A percentile compares a stretch with the other conserved stretches of the same genome.
Conservation (phyloP, 192 early-diverging fungal genomes). For the Coemansia sp. region DNA sequence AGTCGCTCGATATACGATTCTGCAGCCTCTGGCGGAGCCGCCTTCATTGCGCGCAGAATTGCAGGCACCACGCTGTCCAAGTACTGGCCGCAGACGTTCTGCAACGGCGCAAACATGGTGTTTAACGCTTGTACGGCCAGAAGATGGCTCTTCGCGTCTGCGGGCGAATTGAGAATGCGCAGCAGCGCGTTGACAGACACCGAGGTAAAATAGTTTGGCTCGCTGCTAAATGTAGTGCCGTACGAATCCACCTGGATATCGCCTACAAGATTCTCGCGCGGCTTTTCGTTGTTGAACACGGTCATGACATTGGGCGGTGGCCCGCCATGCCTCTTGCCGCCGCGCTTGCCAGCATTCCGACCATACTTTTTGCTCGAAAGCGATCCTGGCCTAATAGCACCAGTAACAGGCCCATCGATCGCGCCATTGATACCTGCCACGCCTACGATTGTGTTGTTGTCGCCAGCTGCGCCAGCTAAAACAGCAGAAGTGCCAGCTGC, state of each 20-base stretch:
- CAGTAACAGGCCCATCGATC: neutral
- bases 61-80: slow-evolving; percentile 72
- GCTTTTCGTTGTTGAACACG: slow-evolving; percentile 27
- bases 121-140: slow-evolving; percentile 90
- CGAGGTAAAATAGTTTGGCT: slow-evolving; percentile 83
- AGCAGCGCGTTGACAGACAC: slow-evolving; percentile 88
- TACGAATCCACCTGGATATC: slow-evolving; percentile 28
- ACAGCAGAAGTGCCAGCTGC: neutral
- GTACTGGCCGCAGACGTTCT: slow-evolving; percentile 14
- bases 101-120: slow-evolving; percentile 85
- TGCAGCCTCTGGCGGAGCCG: slow-evolving; percentile 70
- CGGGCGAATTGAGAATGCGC: slow-evolving; percentile 83
- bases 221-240: slow-evolving; percentile 40
- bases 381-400: neutral
- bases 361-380: neutral
- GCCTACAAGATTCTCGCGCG: slow-evolving; percentile 23
- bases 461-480: neutral
- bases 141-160: slow-evolving; percentile 77
- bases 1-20: slow-evolving; percentile 91
- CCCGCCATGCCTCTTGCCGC: slow-evolving; percentile 44
- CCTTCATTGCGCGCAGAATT: slow-evolving; percentile 81
- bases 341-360: slow-evolving; percentile 53
- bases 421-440: neutral
- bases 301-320: slow-evolving; percentile 33
- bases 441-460: neutral